Percentiles rank a stretch among this genome's conserved stretches.
Evolutionary conservation across 129 eudicot species (phyloP).

Genomic region (Centrapalus pauciflorus): DNA sequence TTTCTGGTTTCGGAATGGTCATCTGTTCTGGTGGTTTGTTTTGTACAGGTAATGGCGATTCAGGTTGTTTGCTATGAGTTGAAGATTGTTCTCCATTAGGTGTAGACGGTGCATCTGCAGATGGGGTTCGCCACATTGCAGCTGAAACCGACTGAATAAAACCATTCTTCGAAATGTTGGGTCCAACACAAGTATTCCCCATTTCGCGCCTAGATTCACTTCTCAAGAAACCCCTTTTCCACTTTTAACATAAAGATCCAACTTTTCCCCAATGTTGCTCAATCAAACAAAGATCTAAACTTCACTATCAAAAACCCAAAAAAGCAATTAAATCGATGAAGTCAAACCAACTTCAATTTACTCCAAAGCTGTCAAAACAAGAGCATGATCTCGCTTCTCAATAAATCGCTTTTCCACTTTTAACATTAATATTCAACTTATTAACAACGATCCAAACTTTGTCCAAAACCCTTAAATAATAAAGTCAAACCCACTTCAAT

Average conservation of each 20-base stretch:
- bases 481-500: conserved; percentile 15
- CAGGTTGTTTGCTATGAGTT: conserved; percentile 39
- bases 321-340: neutral
- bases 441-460: conserved; percentile 15
- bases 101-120: conserved; percentile 38
- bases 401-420: neutral
- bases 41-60: conserved; percentile 51
- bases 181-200: conserved; percentile 99
- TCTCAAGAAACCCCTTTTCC: conserved; percentile 13
- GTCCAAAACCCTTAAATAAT: neutral
- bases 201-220: conserved; percentile 27
- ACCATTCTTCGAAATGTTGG: conserved; percentile 60
- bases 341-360: conserved; percentile 27
- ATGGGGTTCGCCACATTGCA: conserved; percentile 77
- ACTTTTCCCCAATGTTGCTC: neutral
- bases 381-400: conserved; percentile 1
- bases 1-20: conserved; percentile 53
- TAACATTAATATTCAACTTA: neutral
- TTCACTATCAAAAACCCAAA: conserved; percentile 7
- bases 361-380: conserved; percentile 4
- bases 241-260: conserved; percentile 17
- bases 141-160: conserved; percentile 88
- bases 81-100: conserved; percentile 47
- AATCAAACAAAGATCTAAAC: conserved; percentile 31
- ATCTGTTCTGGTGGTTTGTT: conserved; percentile 71